These are phyloP conservation scores for Lecanicillium sp. DNA, from an alignment of 2,329 filamentous ascomycete species.

Conservation along the genomic window DNA sequence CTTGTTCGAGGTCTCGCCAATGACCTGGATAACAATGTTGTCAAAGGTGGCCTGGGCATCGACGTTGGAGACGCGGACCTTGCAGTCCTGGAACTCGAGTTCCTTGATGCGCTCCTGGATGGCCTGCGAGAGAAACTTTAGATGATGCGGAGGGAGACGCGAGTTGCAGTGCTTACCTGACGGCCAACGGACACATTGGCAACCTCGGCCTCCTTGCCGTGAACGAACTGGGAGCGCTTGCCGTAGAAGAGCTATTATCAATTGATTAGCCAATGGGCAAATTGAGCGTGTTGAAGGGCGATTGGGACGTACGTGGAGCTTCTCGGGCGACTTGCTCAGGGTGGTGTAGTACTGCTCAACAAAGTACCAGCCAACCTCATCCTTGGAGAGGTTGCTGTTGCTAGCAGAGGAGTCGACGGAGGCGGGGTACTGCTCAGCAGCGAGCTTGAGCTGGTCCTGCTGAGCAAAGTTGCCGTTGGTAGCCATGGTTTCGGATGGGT, in stretches of 20 bases:
- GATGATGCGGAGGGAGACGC: background rate
- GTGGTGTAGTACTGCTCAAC: slow-evolving; percentile 99
- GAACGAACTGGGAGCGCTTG: slow-evolving; percentile 92
- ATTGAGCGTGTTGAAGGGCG: background rate
- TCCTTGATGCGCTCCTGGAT: slow-evolving; percentile 93
- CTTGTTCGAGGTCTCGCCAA: slow-evolving; percentile 96
- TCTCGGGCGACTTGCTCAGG: slow-evolving; percentile 86
- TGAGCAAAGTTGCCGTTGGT: slow-evolving; percentile 48
- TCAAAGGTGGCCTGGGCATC: slow-evolving; percentile 89
- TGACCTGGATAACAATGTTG: slow-evolving; percentile 96
- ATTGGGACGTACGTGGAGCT: slow-evolving; percentile 62
- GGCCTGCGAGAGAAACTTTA: slow-evolving; percentile 41
- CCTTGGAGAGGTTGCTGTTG: slow-evolving; percentile 58
- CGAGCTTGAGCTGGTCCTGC: slow-evolving; percentile 33
- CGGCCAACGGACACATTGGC: slow-evolving; percentile 81
- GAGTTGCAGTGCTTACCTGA: slow-evolving; percentile 46
- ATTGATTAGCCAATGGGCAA: slow-evolving; percentile 1
- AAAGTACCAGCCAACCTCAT: slow-evolving; percentile 98
- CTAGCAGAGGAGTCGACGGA: slow-evolving; percentile 23
- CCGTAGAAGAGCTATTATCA: slow-evolving; percentile 74
- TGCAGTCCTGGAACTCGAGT: slow-evolving; percentile 93
- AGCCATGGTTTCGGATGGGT: slow-evolving; percentile 35
- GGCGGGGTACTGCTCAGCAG: slow-evolving; percentile 29
- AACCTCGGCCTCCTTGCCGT: slow-evolving; percentile 83
- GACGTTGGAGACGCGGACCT: slow-evolving; percentile 96